Conservation (phyloP, 495 filamentous ascomycete genomes). For the Amniculicola lignicola region DNA sequence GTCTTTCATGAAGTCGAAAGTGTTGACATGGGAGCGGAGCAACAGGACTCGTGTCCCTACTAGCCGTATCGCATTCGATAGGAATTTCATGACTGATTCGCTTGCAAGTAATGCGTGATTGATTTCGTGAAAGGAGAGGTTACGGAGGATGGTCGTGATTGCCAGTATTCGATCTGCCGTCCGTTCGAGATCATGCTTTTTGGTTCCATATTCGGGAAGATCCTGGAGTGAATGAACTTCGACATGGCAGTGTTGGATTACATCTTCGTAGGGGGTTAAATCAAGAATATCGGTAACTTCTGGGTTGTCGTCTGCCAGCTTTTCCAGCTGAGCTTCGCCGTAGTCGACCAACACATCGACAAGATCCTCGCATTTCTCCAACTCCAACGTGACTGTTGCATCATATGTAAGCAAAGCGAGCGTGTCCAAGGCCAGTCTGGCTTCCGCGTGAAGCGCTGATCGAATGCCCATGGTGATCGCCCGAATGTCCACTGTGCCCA, state of each 20-base stretch:
- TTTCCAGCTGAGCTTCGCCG: slow-evolving; percentile 79
- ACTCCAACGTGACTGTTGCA: slow-evolving; percentile 55
- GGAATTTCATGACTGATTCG: slow-evolving; percentile 70
- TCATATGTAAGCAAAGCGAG: slow-evolving; percentile 70
- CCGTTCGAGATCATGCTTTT: slow-evolving; percentile 77
- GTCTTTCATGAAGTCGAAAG: slow-evolving; percentile 95
- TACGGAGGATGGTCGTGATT: slow-evolving; percentile 88
- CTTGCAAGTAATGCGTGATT: slow-evolving; percentile 73
- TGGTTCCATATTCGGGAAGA: slow-evolving; percentile 68
- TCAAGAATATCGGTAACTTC: slow-evolving; percentile 82
- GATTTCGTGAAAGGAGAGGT: slow-evolving; percentile 78
- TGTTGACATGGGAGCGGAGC: slow-evolving; percentile 73
- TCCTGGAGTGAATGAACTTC: slow-evolving; percentile 70
- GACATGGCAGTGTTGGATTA: slow-evolving; percentile 67
- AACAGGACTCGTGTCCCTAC: slow-evolving; percentile 88
- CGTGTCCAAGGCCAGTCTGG: slow-evolving; percentile 82
- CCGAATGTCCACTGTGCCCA: slow-evolving; percentile 85
- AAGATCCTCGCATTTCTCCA: slow-evolving; percentile 81
- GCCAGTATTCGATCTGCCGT: slow-evolving; percentile 84
- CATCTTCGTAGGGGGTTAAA: slow-evolving; percentile 80
- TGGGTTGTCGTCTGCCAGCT: slow-evolving; percentile 71
- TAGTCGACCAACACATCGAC: slow-evolving; percentile 86
- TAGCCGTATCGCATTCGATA: slow-evolving; percentile 76
- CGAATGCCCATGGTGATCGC: slow-evolving; percentile 91
- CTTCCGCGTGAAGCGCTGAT: slow-evolving; percentile 82